Evolutionary conservation across 106 monocot genomes (phyloP).

Genomic region (Dactylorhiza incarnata): DNA sequence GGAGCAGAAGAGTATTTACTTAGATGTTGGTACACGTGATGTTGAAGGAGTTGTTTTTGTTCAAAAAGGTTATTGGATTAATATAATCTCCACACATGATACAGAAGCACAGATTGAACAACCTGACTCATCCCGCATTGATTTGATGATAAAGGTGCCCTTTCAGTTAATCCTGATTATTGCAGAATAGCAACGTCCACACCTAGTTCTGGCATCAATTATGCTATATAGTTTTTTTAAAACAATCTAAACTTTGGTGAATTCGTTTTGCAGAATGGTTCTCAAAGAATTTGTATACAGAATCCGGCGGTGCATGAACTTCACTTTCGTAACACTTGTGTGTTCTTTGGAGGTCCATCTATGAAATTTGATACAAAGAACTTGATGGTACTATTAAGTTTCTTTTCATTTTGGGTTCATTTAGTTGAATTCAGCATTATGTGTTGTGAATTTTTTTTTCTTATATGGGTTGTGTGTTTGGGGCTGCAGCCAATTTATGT

Average conservation of each 20-base stretch:
- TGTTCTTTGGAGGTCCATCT: conserved; percentile 68
- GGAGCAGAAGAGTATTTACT: conserved; percentile 46
- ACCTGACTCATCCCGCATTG: conserved; percentile 47
- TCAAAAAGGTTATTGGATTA: conserved; percentile 83
- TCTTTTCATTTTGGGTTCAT: conserved; percentile 7
- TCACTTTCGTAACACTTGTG: conserved; percentile 72
- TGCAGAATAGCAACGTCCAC: background rate
- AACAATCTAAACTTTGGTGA: background rate
- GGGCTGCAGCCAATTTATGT: conserved; percentile 62
- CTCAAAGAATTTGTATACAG: conserved; percentile 72
- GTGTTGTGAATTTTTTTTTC: background rate
- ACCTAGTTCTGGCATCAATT: background rate
- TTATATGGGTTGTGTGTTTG: conserved; percentile 1
- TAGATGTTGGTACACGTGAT: conserved; percentile 76
- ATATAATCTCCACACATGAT: conserved; percentile 76
- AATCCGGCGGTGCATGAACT: conserved; percentile 71
- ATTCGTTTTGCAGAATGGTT: conserved; percentile 57
- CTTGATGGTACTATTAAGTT: conserved; percentile 28
- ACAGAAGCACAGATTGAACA: conserved; percentile 51
- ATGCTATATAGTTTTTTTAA: background rate
- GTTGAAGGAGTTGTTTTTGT: conserved; percentile 63
- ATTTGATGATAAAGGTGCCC: conserved; percentile 66
- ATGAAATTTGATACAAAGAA: conserved; percentile 51
- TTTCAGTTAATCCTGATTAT: background rate
- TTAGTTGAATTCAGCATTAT: background rate